These are phyloP conservation scores for Phymatotrichopsis omnivora DNA, from an alignment of 2,329 filamentous ascomycete species.

Conservation along the genomic window DNA sequence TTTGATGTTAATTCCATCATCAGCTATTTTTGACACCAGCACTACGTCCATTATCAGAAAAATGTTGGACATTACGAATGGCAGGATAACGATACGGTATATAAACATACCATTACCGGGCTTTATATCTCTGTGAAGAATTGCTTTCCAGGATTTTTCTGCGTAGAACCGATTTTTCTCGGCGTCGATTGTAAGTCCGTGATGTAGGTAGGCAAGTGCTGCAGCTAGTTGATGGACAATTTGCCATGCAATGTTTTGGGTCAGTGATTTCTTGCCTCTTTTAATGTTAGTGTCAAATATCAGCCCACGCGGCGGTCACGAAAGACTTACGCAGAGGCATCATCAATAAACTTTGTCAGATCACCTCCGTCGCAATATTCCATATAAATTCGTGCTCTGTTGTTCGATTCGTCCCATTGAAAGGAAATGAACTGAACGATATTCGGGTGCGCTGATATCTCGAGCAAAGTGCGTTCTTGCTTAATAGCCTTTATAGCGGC, in stretches of 20 bases:
- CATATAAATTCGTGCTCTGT: constrained; percentile 7
- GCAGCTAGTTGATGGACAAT: constrained; percentile 4
- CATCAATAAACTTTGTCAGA: constrained; percentile 7
- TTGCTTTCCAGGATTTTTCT: constrained; percentile 4
- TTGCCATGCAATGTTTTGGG: not conserved
- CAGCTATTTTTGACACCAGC: no score
- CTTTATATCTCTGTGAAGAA: constrained; percentile 10
- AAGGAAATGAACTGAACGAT: constrained; percentile 6
- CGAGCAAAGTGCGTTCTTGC: no score
- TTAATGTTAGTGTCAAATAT: constrained; percentile 1
- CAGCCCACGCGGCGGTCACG: no score
- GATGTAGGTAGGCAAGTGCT: constrained; percentile 4
- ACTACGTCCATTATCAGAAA: not conserved
- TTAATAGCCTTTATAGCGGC: no score
- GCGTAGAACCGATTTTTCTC: constrained; percentile 1
- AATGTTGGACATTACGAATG: not conserved
- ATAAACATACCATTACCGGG: constrained; percentile 6
- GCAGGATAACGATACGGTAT: not conserved
- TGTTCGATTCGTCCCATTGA: not conserved
- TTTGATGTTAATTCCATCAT: no score
- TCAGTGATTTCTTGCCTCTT: constrained; percentile 1
- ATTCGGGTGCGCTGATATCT: constrained; percentile 2
- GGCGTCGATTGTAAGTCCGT: constrained; percentile 6
- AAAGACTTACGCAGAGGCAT: no score
- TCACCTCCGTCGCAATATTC: constrained; percentile 8